These are phyloP conservation scores for Lentinula sp. DNA, from an alignment of 768 basidiomycete species.

Conservation along the genomic window DNA sequence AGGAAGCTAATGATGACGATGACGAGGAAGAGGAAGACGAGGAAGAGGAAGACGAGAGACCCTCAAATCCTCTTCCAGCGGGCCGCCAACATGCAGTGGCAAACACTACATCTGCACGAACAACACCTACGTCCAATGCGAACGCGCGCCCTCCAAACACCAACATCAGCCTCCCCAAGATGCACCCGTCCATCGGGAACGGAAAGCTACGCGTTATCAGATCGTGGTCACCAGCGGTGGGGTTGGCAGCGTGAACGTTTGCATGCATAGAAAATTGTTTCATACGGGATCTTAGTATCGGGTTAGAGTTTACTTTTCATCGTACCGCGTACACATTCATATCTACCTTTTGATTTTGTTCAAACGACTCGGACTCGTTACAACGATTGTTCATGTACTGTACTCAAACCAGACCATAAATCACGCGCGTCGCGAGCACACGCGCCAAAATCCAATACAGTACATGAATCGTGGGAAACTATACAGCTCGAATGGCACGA, in stretches of 20 bases:
- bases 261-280: too few relatives aligned
- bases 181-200: background rate
- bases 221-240: background rate
- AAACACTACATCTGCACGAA: background rate
- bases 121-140: background rate
- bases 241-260: background rate
- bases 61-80: background rate
- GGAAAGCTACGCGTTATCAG: conserved; percentile 1
- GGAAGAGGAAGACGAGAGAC: conserved; percentile 35
- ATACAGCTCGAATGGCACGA: background rate
- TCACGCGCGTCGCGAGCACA: too few relatives aligned
- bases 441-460: too few relatives aligned
- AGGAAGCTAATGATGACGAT: conserved; percentile 37
- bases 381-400: too few relatives aligned
- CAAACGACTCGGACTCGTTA: background rate
- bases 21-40: conserved; percentile 52
- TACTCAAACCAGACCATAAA: too few relatives aligned
- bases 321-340: background rate
- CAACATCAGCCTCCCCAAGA: background rate
- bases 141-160: background rate
- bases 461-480: background rate
- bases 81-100: background rate
- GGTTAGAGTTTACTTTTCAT: background rate
- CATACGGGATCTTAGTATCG: too few relatives aligned
- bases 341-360: background rate